phyloP scores from a whole-genome alignment of 805 yeast genomes.

The Kuraishia floccosa region DNA sequence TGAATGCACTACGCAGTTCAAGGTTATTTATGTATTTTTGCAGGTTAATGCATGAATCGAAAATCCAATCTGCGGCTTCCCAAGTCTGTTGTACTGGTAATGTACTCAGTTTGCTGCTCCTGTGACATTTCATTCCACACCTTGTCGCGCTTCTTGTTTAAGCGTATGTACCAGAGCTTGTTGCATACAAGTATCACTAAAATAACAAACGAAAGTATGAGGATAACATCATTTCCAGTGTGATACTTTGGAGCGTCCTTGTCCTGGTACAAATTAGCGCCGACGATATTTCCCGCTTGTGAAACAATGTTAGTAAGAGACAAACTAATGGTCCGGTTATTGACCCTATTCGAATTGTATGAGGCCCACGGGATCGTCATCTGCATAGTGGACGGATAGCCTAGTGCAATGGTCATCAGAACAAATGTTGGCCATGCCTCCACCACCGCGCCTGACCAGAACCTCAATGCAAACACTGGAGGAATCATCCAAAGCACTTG shows the following conservation, averaged over 20 bases:
- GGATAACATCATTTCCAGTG: conserved; percentile 35
- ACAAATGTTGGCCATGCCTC: conserved; percentile 5
- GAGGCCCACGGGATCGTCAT: conserved; percentile 48
- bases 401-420: conserved; percentile 12
- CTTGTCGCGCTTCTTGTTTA: conserved; percentile 25
- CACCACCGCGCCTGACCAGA: conserved; percentile 2
- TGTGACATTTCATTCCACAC: conserved; percentile 34
- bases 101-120: conserved; percentile 35
- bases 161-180: conserved; percentile 22
- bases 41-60: too few relatives aligned
- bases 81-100: conserved; percentile 26
- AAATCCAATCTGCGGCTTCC: conserved; percentile 47
- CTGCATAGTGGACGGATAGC: conserved; percentile 33
- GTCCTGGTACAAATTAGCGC: conserved; percentile 38
- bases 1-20: too few relatives aligned
- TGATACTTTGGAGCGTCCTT: conserved; percentile 47
- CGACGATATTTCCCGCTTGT: conserved; percentile 38
- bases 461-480: conserved; percentile 6
- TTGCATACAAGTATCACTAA: conserved; percentile 15
- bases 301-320: conserved; percentile 47
- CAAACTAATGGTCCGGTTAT: conserved; percentile 46
- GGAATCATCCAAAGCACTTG: conserved; percentile 8
- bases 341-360: conserved; percentile 45
- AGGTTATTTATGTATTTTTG: too few relatives aligned
- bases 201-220: conserved; percentile 20